Conservation (phyloP, 306 rosid genomes). For the Cicer yamashitae region DNA sequence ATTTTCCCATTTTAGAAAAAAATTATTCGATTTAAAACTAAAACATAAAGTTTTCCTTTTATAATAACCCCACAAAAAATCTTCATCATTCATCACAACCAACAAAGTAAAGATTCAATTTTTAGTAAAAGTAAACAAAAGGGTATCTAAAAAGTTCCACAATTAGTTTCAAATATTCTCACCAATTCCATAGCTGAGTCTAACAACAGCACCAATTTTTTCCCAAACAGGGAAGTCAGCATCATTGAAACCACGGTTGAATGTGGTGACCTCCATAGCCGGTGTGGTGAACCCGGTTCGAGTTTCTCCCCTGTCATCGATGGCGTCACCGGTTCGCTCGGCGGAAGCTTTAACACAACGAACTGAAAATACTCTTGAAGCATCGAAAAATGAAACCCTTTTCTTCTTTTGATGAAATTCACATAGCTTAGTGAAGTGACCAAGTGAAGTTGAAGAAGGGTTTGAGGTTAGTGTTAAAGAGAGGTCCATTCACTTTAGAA, state of each 20-base stretch:
- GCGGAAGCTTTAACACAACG: conserved; percentile 67
- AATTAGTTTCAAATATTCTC: conserved; percentile 2
- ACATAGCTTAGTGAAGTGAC: conserved; percentile 51
- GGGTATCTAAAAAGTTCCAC: conserved; percentile 2
- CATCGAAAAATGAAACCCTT: conserved; percentile 35
- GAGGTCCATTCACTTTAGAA: conserved; percentile 44
- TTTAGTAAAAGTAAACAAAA: conserved; percentile 17
- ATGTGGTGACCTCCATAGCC: conserved; percentile 81
- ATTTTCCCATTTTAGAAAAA: conserved; percentile 1
- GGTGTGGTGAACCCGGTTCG: conserved; percentile 66
- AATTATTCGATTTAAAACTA: conserved; percentile 4
- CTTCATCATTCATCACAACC: background rate
- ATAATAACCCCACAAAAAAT: background rate
- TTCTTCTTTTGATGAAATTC: conserved; percentile 55
- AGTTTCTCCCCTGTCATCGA: conserved; percentile 51
- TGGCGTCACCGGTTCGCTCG: conserved; percentile 63
- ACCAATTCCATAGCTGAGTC: conserved; percentile 96
- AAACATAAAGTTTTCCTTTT: background rate
- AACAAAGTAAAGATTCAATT: background rate
- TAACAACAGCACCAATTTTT: conserved; percentile 85
- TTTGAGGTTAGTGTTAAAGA: conserved; percentile 48
- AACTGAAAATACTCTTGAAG: conserved; percentile 40
- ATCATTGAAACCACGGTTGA: conserved; percentile 62
- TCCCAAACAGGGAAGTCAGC: conserved; percentile 95
- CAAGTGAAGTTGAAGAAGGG: conserved; percentile 51